These are phyloP conservation scores for Myxozyma neglecta DNA, from an alignment of 805 yeast species.

Conservation along the genomic window DNA sequence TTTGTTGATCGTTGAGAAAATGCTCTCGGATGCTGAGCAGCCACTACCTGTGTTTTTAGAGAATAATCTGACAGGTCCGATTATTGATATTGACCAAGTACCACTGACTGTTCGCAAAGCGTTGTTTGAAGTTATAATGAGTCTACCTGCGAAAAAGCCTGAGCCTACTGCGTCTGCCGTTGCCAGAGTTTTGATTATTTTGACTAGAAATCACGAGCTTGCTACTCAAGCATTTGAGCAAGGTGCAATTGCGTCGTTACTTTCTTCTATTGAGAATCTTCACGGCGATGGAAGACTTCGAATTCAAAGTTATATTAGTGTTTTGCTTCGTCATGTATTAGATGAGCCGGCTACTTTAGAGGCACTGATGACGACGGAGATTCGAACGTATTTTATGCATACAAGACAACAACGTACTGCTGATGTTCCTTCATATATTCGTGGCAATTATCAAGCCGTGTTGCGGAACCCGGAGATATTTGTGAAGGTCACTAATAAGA, in stretches of 20 bases:
- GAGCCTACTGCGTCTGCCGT: constrained; percentile 53
- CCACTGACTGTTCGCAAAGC: constrained; percentile 30
- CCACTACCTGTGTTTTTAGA: constrained; percentile 42
- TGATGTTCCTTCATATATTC: constrained; percentile 42
- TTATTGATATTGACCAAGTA: constrained; percentile 29
- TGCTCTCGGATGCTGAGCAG: constrained; percentile 54
- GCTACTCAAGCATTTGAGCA: constrained; percentile 50
- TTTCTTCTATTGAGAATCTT: constrained; percentile 46
- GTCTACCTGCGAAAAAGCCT: constrained; percentile 45
- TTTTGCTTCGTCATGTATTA: constrained; percentile 65
- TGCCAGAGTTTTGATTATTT: constrained; percentile 56
- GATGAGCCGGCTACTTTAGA: constrained; percentile 57
- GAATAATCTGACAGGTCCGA: constrained; percentile 15
- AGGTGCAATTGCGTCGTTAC: constrained; percentile 49
- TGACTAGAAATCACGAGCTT: constrained; percentile 48
- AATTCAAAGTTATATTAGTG: constrained; percentile 52
- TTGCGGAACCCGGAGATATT: constrained; percentile 53
- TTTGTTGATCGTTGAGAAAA: constrained; percentile 55
- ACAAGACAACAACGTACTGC: constrained; percentile 31
- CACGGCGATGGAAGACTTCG: constrained; percentile 41
- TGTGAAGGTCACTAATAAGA: constrained; percentile 43
- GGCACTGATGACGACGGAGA: constrained; percentile 52
- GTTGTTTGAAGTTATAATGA: constrained; percentile 49
- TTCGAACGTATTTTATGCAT: constrained; percentile 45
- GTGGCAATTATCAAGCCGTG: constrained; percentile 29